Base-by-base conservation (phyloP, 2,329 filamentous ascomycete species). In the Fusarium palustre region DNA sequence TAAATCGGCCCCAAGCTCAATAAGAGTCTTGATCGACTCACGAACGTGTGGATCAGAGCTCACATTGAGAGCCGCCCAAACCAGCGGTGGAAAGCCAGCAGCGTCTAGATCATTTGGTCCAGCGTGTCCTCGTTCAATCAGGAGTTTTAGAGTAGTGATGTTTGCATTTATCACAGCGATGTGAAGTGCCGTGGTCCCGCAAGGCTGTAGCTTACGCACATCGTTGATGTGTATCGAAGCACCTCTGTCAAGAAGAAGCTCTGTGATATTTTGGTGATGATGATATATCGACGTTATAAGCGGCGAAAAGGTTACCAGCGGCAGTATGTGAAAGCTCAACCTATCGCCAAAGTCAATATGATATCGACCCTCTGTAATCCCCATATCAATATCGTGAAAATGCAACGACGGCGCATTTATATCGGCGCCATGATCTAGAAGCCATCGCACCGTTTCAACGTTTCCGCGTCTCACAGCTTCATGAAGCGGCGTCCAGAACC, bases 1-100 rank as follows among this genome's bases (percentile, higher is more conserved):
- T 8, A 66, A 41, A 24, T 69, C 54, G 12, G 66, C 57, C 13
- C 57, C 60, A 25, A 53, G 18, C n/a, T 69, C 66, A 25, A 69
- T 54, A 54, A 69, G 28, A 20, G 33, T 31, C 7, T 55, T 24
- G 18, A 69, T 33, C 13, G 68, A 55, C 18, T 42, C 38, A 55
- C 49, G 31, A 11, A 45, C 25, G 6, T 25, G 18, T 5, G 39
- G 28, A 12, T 36, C 18, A 3, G 22, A 43, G 24, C 54, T n/a
- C 1, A 54, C 43, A n/a, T 52, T 39, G 10, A 56, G 43, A 24
- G 66, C 66, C 5, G 64, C 59, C 66, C 66, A 69, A 2, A 64
- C 31, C 46, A 69, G 25, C 3, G 64, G 64, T 18, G 64, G 64
- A 15, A 60, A 68, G 9, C 52, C 59, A n/a, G 39, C 50, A 6